Evolutionary conservation across 495 filamentous ascomycete species (phyloP).

Genomic region (Emericellopsis terricola): DNA sequence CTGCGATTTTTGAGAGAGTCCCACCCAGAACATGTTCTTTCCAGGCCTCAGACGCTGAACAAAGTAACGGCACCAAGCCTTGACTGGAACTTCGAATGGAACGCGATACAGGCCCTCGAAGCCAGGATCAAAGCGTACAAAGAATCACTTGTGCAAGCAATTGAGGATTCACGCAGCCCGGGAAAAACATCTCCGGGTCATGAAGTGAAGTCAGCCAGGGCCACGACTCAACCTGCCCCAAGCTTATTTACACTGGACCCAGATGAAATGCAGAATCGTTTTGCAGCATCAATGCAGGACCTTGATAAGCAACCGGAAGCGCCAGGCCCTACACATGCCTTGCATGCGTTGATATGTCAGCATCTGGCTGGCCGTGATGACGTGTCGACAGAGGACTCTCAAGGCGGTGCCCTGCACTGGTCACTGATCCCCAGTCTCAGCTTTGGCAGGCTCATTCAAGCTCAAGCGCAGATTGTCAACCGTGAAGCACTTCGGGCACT

Average conservation of each 20-base stretch:
- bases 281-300: conserved; percentile 22
- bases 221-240: no score
- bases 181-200: no score
- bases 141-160: not conserved
- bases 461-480: conserved; percentile 63
- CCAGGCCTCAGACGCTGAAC: conserved; percentile 25
- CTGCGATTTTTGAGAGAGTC: conserved; percentile 53
- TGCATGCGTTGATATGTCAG: no score
- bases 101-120: conserved; percentile 45
- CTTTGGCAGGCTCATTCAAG: conserved; percentile 50
- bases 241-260: conserved; percentile 30
- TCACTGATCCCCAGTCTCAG: conserved; percentile 55
- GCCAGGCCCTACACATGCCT: no score
- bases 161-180: not conserved
- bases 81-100: conserved; percentile 63
- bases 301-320: no score
- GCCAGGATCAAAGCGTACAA: conserved; percentile 22
- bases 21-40: conserved; percentile 64
- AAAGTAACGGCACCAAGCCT: conserved; percentile 35
- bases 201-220: no score
- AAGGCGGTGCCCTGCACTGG: no score
- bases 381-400: no score
- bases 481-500: conserved; percentile 59
- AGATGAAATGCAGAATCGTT: conserved; percentile 25
- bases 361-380: no score